Percentiles rank a stretch among this genome's conserved stretches.
Conservation (phyloP, 768 basidiomycete species). For the Daedaleopsis nitida region DNA sequence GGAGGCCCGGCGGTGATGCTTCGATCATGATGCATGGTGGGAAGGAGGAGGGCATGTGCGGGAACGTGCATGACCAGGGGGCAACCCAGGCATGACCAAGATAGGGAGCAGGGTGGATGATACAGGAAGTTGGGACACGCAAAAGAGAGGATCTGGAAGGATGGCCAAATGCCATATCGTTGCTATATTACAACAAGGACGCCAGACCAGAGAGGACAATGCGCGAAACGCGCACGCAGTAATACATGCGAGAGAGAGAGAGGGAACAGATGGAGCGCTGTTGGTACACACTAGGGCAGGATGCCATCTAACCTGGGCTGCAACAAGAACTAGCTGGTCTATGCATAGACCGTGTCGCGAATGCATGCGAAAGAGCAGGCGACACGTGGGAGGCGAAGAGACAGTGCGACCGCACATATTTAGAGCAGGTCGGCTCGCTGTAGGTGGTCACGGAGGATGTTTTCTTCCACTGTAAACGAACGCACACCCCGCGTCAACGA, state of each 20-base stretch:
- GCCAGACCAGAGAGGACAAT: too few relatives aligned
- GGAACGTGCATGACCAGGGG: too few relatives aligned
- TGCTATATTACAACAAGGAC: neutral
- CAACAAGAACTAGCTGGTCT: neutral
- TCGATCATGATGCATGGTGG: too few relatives aligned
- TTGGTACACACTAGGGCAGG: neutral
- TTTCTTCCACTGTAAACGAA: constrained; percentile 59
- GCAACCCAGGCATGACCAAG: too few relatives aligned
- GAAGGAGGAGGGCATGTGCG: neutral
- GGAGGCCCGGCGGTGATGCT: too few relatives aligned
- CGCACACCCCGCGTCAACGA: constrained; percentile 4
- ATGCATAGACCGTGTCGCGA: too few relatives aligned
- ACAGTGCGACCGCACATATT: neutral
- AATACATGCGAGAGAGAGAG: too few relatives aligned
- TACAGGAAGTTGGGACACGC: neutral
- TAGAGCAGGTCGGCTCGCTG: constrained; percentile 70
- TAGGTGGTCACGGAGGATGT: constrained; percentile 70
- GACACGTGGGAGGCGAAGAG: neutral
- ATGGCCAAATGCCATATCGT: too few relatives aligned
- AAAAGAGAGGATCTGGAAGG: neutral
- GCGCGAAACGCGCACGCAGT: too few relatives aligned
- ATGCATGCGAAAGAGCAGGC: too few relatives aligned
- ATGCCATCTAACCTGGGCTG: neutral
- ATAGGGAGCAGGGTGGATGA: neutral
- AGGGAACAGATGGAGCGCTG: neutral